phyloP scores from a whole-genome alignment of 108 stramenopile species.

The Cyclotella kingstonii region DNA sequence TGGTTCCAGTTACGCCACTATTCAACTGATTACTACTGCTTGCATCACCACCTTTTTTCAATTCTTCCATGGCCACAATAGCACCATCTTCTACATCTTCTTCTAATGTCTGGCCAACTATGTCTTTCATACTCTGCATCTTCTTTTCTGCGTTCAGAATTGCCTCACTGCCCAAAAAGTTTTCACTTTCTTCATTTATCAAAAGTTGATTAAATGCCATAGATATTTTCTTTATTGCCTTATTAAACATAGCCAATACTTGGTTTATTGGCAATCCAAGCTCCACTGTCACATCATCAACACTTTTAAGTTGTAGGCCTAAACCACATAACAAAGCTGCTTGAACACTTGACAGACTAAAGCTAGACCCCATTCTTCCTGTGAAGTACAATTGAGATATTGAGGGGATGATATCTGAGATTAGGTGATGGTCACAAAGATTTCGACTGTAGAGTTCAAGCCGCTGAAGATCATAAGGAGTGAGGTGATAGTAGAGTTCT shows the following conservation, averaged over 20 bases:
- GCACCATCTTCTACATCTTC: conserved; percentile 81
- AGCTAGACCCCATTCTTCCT: conserved; percentile 71
- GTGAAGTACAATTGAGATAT: conserved; percentile 91
- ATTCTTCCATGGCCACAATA: conserved; percentile 53
- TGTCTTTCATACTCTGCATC: conserved; percentile 58
- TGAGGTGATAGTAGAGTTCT: conserved; percentile 83
- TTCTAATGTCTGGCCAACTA: conserved; percentile 71
- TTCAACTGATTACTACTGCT: conserved; percentile 1
- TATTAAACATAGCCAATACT: conserved; percentile 96
- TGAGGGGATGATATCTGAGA: conserved; percentile 92
- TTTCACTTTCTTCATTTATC: conserved; percentile 72
- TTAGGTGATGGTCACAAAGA: conserved; percentile 97
- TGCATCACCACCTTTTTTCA: conserved; percentile 26
- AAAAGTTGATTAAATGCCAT: conserved; percentile 73
- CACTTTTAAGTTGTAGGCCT: conserved; percentile 82
- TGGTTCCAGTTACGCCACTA: conserved; percentile 47
- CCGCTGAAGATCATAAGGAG: conserved; percentile 95
- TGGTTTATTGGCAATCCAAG: conserved; percentile 87
- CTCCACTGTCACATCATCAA: conserved; percentile 79
- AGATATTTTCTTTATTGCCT: conserved; percentile 89
- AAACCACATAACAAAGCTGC: conserved; percentile 86
- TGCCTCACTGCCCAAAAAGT: conserved; percentile 63
- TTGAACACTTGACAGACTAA: conserved; percentile 86
- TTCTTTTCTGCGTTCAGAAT: conserved; percentile 51
- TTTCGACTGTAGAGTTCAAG: conserved; percentile 96